Evolutionary conservation across 352 stramenopile genomes (phyloP), one percentile per base, ranked within the genome.

Genomic region (Globisporangium carolinianum): DNA sequence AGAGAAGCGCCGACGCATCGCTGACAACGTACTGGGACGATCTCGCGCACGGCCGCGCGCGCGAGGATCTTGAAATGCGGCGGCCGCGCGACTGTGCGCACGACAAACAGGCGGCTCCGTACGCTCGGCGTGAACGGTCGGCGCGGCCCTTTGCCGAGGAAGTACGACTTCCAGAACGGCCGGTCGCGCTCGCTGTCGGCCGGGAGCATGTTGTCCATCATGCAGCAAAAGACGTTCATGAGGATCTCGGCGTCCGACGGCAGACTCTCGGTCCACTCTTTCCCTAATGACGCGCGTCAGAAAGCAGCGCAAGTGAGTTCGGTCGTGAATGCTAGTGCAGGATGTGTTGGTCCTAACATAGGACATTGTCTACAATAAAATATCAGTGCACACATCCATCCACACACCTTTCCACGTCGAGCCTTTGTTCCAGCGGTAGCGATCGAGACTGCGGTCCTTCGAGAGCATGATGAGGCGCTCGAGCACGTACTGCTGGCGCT

Each of bases 181-280:
- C 84, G 80, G 57, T 91, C 82, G 39, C 75, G 80, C 59, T 87
- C 82, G 54, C 79, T 86, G 51, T 89, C 79, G 1, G 81, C 77
- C 3, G 82, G 82, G 14, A 94, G 64, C 71, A 89, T 80, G 62
- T 94, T 91, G 71, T 94, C 84, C 73, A 94, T 79, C 72, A 94
- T 81, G 60, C 82, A 91, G 65, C 82, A 92, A 46, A 94, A 91
- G 18, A 87, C 79, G 62, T 94, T 94, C 82, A 94, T 91, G 17
- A 94, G 53, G 58, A 94, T 89, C 61, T 94, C 84, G 7, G 82
- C 75, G 46, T 94, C 84, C 37, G 84, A 84, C 37, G 84, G 84
- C 52, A 94, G 58, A 54, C 62, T 76, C 51, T 92, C 82, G 15
- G 75, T 83, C 84, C 84, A 94, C 51, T 89, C 75, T 62, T 94